Evolutionary conservation across 2,329 filamentous ascomycete genomes (phyloP), one percentile per base, ranked within the genome.

Genomic region (Thermothelomyces thermophilus): DNA sequence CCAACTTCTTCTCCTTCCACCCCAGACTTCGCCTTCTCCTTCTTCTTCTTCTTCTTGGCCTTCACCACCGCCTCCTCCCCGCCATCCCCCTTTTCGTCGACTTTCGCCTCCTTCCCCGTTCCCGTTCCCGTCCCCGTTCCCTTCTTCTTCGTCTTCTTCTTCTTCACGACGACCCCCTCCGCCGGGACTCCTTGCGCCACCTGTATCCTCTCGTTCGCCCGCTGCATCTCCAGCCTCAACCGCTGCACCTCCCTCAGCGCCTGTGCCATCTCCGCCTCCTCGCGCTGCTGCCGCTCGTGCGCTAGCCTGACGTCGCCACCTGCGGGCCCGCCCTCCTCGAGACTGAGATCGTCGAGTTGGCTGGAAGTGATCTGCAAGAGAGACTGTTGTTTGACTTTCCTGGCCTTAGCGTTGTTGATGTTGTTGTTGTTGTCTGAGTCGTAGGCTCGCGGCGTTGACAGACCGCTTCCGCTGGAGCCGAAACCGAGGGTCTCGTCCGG

Each of bases 161-260:
- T 83, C 65, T 75, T 77, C 3, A 89, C 79, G 2, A 85, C 75
- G 0, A 76, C 79, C 1, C 82, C 83, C 61, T 86, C 84, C 3
- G 70, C 73, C 41, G 80, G 75, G 24, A 84, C 79, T n/a, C 83
- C 83, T 60, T 83, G 79, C 19, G 83, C 82, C 17, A 84, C 79
- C 58, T 86, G 78, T 33, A 90, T 83, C 48, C 85, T 73, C 68
- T 90, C 87, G 60, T 84, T 87, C 33, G 83, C 84, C 50, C 86
- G 73, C 68, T 90, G 87, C 90, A 97, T 95, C 68, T 95, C 88
- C 50, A 96, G 72, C 46, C 93, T 76, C 52, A 94, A 71, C 45
- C 83, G 76, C 70, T 97, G 91, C 3, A 98, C 87, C 66, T 96
- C 87, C 65, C 84, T 84, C 74, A 96, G 82, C 8, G 91, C 93